Conservation (phyloP, 371 early-diverging fungal species). For the Mucor piriformis region DNA sequence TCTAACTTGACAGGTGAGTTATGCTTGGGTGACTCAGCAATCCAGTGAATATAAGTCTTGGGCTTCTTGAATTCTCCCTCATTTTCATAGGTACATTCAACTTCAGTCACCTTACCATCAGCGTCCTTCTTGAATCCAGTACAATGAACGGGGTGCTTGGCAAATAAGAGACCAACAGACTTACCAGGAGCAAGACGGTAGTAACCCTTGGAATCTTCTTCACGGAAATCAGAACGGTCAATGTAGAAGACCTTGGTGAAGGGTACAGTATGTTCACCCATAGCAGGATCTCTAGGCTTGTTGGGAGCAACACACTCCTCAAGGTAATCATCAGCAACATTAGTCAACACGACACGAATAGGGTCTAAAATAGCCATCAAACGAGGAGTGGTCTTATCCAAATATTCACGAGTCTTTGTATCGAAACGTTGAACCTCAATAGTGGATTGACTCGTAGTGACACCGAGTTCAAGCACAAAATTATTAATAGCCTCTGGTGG, state of each 20-base stretch:
- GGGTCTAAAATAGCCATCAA: slow-evolving; percentile 93
- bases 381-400: slow-evolving; percentile 92
- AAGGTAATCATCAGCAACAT: slow-evolving; percentile 78
- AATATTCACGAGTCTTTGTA: slow-evolving; percentile 92
- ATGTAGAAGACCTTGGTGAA: slow-evolving; percentile 92
- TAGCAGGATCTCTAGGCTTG: slow-evolving; percentile 83
- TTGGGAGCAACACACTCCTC: slow-evolving; percentile 82
- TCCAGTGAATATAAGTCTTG: slow-evolving; percentile 99
- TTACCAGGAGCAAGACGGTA: slow-evolving; percentile 93
- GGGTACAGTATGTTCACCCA: slow-evolving; percentile 86
- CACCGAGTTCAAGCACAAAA: slow-evolving; percentile 94
- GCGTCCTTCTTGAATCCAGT: slow-evolving; percentile 74
- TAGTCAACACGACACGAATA: slow-evolving; percentile 84
- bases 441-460: slow-evolving; percentile 87
- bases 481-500: slow-evolving; percentile 98
- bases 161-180: slow-evolving; percentile 91
- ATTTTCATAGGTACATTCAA: slow-evolving; percentile 82
- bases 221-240: slow-evolving; percentile 94
- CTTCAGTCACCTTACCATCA: slow-evolving; percentile 76
- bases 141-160: slow-evolving; percentile 85
- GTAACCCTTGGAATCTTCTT: slow-evolving; percentile 89
- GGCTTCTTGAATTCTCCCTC: slow-evolving; percentile 77
- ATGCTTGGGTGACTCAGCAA: slow-evolving; percentile 81
- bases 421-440: slow-evolving; percentile 96
- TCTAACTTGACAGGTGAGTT: slow-evolving; percentile 82